Evolutionary conservation across 306 rosid genomes (phyloP).

Genomic region (Hippophae rhamnoides): DNA sequence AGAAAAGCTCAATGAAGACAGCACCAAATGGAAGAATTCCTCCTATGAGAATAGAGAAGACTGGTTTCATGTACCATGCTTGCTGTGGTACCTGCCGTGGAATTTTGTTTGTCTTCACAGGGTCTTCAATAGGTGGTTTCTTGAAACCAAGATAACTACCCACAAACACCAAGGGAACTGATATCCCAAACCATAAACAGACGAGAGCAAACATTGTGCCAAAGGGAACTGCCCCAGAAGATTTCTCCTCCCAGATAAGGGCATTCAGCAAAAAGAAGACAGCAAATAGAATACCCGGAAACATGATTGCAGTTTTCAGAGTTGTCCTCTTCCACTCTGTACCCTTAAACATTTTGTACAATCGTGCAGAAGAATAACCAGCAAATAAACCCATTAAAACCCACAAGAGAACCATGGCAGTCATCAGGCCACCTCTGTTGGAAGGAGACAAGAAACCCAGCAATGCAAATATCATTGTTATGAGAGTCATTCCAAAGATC

Average conservation of each 20-base stretch:
- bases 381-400: slow-evolving; percentile 99
- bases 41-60: slow-evolving; percentile 90
- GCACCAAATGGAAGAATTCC: slow-evolving; percentile 99
- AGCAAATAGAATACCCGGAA: slow-evolving; percentile 86
- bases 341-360: slow-evolving; percentile 98
- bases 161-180: slow-evolving; percentile 93
- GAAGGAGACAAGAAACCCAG: slow-evolving; percentile 99
- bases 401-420: slow-evolving; percentile 99
- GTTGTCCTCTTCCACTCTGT: slow-evolving; percentile 97
- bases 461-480: slow-evolving; percentile 92
- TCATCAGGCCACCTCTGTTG: slow-evolving; percentile 98
- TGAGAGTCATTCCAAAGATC: slow-evolving; percentile 91
- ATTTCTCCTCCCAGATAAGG: slow-evolving; percentile 89
- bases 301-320: slow-evolving; percentile 93
- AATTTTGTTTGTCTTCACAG: slow-evolving; percentile 95
- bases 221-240: slow-evolving; percentile 97
- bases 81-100: slow-evolving; percentile 97
- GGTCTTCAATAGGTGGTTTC: slow-evolving; percentile 87
- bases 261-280: slow-evolving; percentile 91
- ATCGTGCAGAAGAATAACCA: slow-evolving; percentile 88
- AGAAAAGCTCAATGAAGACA: slow-evolving; percentile 94
- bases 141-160: slow-evolving; percentile 96
- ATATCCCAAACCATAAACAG: slow-evolving; percentile 95
- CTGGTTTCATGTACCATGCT: slow-evolving; percentile 97
- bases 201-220: slow-evolving; percentile 97